Conservation (phyloP, 306 rosid genomes). For the Castanopsis chinensis region DNA sequence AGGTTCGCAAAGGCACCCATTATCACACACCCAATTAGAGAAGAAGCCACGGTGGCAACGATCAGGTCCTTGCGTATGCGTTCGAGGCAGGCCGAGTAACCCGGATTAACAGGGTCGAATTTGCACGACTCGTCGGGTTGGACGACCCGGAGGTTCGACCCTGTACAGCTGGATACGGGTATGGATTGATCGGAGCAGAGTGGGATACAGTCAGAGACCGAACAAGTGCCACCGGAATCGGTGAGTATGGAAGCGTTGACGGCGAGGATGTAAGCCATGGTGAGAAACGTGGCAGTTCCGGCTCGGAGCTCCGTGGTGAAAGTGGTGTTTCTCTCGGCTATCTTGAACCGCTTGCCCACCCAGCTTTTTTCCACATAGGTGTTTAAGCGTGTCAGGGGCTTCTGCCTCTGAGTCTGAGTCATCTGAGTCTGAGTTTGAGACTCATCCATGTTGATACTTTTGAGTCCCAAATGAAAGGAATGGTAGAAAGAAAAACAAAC, state of each 20-base stretch:
- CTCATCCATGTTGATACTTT: too few species aligned
- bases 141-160: slow-evolving; percentile 32
- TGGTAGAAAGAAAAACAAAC: too few species aligned
- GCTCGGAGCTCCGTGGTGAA: slow-evolving; percentile 99
- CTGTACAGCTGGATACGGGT: slow-evolving; percentile 46
- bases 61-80: slow-evolving; percentile 68
- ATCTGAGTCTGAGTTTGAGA: too few species aligned
- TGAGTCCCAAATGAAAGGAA: too few species aligned
- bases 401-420: background rate
- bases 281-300: slow-evolving; percentile 95
- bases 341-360: slow-evolving; percentile 73
- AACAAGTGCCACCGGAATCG: slow-evolving; percentile 92
- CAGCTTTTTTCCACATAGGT: slow-evolving; percentile 43
- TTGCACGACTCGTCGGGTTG: slow-evolving; percentile 64
- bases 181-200: slow-evolving; percentile 71
- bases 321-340: slow-evolving; percentile 66
- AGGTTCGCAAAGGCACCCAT: slow-evolving; percentile 95
- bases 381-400: slow-evolving; percentile 58
- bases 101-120: slow-evolving; percentile 85
- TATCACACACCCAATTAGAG: slow-evolving; percentile 80
- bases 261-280: slow-evolving; percentile 98
- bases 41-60: slow-evolving; percentile 84
- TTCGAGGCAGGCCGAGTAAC: slow-evolving; percentile 70
- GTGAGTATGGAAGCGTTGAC: slow-evolving; percentile 94
- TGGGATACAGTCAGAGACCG: slow-evolving; percentile 75